These are phyloP conservation scores for Sclerotiophoma versabilis DNA, from an alignment of 2,329 filamentous ascomycete genomes.

Conservation along the genomic window DNA sequence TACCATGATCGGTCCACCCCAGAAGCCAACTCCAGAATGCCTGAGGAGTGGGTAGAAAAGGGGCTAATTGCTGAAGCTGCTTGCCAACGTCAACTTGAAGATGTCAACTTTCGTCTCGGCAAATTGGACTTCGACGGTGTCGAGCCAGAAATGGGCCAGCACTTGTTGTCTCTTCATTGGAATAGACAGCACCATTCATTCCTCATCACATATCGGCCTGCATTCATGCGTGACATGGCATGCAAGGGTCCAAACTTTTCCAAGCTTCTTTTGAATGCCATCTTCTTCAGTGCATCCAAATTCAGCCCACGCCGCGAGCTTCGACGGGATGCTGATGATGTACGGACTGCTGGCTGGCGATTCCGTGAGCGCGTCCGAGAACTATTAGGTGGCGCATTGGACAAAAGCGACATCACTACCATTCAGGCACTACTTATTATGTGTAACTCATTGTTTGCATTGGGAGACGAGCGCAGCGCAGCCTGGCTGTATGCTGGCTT, in stretches of 20 bases:
- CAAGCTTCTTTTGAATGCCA: conserved; percentile 63
- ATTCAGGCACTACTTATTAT: conserved; percentile 63
- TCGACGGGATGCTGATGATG: conserved; percentile 55
- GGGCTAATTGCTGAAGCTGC: conserved; percentile 58
- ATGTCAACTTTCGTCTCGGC: conserved; percentile 54
- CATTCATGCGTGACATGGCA: conserved; percentile 56
- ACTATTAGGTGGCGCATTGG: conserved; percentile 56
- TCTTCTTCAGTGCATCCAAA: conserved; percentile 58
- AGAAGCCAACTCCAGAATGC: conserved; percentile 29
- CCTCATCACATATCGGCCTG: conserved; percentile 60
- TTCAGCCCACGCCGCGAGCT: conserved; percentile 57
- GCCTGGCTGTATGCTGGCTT: conserved; percentile 66
- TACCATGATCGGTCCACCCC: conserved; percentile 24
- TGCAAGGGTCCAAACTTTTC: conserved; percentile 64
- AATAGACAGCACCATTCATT: conserved; percentile 61
- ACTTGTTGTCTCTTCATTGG: conserved; percentile 61
- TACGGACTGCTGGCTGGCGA: conserved; percentile 57
- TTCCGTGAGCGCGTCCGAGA: conserved; percentile 57
- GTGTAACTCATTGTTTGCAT: conserved; percentile 59
- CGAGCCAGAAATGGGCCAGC: conserved; percentile 60
- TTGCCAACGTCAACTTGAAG: conserved; percentile 59
- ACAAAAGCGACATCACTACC: conserved; percentile 61
- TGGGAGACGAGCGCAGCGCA: conserved; percentile 59
- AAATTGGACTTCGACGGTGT: conserved; percentile 65
- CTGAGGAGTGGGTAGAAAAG: conserved; percentile 54